Percentiles rank a stretch among this genome's conserved stretches.
Conservation (phyloP, 73 alveolate species). For the Paramecium biaurelia region DNA sequence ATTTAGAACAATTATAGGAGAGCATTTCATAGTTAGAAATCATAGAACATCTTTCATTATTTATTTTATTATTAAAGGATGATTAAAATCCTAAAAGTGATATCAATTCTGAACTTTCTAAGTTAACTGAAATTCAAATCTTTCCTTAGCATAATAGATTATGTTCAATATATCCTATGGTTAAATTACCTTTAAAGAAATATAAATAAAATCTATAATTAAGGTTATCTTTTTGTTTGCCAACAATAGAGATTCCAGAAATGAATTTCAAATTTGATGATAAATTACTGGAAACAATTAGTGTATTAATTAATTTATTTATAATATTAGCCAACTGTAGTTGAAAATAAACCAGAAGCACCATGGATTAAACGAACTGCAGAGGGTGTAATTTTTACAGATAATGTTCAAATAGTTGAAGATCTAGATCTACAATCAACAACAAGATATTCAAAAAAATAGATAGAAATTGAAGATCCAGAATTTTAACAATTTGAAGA, state of each 20-base stretch:
- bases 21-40: neutral
- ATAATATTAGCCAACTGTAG: conserved; percentile 55
- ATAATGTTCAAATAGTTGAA: conserved; percentile 52
- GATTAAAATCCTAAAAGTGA: neutral
- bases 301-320: neutral
- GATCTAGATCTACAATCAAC: conserved; percentile 59
- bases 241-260: conserved; percentile 52
- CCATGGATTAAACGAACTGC: conserved; percentile 63
- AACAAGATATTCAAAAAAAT: neutral
- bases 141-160: conserved; percentile 50
- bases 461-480: neutral
- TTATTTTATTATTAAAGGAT: neutral
- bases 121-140: neutral
- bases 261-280: conserved; percentile 51
- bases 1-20: neutral
- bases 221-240: conserved; percentile 58
- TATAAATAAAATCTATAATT: neutral
- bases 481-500: neutral
- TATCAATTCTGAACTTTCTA: neutral
- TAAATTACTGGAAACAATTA: conserved; percentile 30
- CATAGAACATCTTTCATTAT: neutral
- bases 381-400: conserved; percentile 65
- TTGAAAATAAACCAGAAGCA: conserved; percentile 65
- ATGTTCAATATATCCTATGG: neutral
- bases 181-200: neutral